Conservation (phyloP, 2,329 filamentous ascomycete genomes). For the Alternaria conjuncta region DNA sequence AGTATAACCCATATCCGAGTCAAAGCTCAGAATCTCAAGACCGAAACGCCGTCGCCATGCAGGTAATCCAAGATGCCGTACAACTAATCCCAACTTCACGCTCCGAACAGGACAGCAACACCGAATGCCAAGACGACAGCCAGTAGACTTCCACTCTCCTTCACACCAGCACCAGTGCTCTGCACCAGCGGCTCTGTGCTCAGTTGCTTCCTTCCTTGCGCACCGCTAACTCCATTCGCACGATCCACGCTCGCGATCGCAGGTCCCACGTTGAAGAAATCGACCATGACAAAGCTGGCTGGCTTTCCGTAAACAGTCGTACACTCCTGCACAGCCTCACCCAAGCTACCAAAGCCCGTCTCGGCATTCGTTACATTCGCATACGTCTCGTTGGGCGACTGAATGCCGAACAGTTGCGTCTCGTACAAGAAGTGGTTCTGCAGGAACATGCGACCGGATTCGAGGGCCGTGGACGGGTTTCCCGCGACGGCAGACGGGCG, state of each 20-base stretch:
- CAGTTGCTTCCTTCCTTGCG: slow-evolving; percentile 34
- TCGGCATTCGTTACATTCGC: slow-evolving; percentile 71
- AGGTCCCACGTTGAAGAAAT: slow-evolving; percentile 78
- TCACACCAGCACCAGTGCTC: slow-evolving; percentile 21
- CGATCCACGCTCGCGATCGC: slow-evolving; percentile 74
- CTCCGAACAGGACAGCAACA: slow-evolving; percentile 36
- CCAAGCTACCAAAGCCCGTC: slow-evolving; percentile 62
- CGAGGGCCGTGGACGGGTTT: slow-evolving; percentile 57
- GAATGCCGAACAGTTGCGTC: slow-evolving; percentile 51
- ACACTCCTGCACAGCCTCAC: slow-evolving; percentile 47
- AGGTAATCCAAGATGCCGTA: slow-evolving; percentile 17
- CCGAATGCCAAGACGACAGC: slow-evolving; percentile 42
- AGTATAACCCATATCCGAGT: neutral
- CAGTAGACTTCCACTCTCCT: slow-evolving; percentile 27
- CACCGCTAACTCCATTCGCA: slow-evolving; percentile 64
- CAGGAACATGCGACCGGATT: slow-evolving; percentile 69
- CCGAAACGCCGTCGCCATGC: slow-evolving; percentile 12
- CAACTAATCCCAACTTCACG: slow-evolving; percentile 7
- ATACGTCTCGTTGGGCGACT: slow-evolving; percentile 54
- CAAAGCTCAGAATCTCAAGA: neutral
- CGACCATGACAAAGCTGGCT: slow-evolving; percentile 78
- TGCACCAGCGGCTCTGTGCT: slow-evolving; percentile 25
- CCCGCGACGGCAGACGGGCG: slow-evolving; percentile 63
- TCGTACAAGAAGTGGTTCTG: slow-evolving; percentile 83
- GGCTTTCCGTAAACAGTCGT: slow-evolving; percentile 65